Conservation (phyloP, 768 basidiomycete species). For the Suillus sp. region DNA sequence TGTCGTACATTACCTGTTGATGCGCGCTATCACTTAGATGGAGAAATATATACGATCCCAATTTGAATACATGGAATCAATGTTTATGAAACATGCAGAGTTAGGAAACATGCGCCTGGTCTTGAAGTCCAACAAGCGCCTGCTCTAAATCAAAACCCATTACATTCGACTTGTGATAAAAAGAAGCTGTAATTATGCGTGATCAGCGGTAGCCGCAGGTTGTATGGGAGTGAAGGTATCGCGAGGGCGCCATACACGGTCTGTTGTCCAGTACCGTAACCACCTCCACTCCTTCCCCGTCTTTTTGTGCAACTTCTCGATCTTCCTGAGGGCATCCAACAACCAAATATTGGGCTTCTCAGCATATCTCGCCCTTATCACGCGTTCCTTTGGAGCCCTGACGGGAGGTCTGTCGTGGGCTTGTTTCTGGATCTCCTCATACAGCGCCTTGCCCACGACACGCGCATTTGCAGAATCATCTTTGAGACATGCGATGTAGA, state of each 20-base stretch:
- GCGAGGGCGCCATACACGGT: slow-evolving; percentile 10
- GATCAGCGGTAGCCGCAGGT: slow-evolving; percentile 6
- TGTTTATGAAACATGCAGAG: background rate
- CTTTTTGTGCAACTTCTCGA: slow-evolving; percentile 35
- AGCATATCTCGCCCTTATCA: slow-evolving; percentile 27
- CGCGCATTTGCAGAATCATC: slow-evolving; percentile 42
- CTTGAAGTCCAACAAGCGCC: background rate
- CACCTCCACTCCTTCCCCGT: slow-evolving; percentile 29
- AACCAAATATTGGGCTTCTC: slow-evolving; percentile 42
- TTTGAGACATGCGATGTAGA: slow-evolving; percentile 57
- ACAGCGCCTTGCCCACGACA: slow-evolving; percentile 43
- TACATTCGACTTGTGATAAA: background rate
- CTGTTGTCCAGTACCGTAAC: slow-evolving; percentile 27
- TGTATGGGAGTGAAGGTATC: background rate
- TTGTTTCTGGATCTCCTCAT: slow-evolving; percentile 42
- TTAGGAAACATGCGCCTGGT: background rate
- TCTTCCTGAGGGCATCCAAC: slow-evolving; percentile 37
- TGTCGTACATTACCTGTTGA: background rate
- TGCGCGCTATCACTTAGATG: background rate
- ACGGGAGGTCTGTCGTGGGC: slow-evolving; percentile 23
- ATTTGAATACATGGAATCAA: background rate
- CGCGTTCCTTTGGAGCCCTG: slow-evolving; percentile 22
- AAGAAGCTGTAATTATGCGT: background rate
- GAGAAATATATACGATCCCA: background rate
- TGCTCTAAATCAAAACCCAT: background rate